Percentiles rank a stretch among this genome's conserved stretches.
phyloP scores from a whole-genome alignment of 768 basidiomycete species.

The Mycena galericulata region DNA sequence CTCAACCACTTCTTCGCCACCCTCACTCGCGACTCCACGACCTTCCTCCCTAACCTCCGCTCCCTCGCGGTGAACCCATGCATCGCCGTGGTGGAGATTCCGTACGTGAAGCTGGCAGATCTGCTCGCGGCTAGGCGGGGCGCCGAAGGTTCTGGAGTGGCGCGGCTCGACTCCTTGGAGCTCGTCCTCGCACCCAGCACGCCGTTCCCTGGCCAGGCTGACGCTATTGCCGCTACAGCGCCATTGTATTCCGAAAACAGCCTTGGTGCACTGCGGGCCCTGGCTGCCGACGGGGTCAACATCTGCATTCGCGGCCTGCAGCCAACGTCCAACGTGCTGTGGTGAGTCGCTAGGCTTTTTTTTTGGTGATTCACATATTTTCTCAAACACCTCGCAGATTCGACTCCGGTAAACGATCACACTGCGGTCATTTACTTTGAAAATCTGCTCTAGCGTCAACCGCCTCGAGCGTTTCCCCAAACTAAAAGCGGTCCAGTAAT shows the following conservation, averaged over 20 bases:
- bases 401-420: too few relatives aligned
- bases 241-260: too few relatives aligned
- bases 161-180: conserved; percentile 7
- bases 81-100: neutral
- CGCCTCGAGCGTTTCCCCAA: too few relatives aligned
- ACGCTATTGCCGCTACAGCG: neutral
- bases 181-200: neutral
- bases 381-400: too few relatives aligned
- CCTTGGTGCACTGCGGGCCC: neutral
- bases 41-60: neutral
- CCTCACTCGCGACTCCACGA: neutral
- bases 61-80: neutral
- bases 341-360: too few relatives aligned
- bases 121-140: neutral
- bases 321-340: too few relatives aligned
- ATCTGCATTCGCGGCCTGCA: neutral
- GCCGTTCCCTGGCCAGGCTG: neutral
- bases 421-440: too few relatives aligned
- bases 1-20: neutral
- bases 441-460: too few relatives aligned
- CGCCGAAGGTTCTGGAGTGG: neutral
- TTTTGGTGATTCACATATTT: too few relatives aligned
- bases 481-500: too few relatives aligned
- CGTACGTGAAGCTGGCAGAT: neutral
- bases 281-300: neutral